Conservation (phyloP, 768 basidiomycete genomes). For the Trichaptum fuscoviolaceum region DNA sequence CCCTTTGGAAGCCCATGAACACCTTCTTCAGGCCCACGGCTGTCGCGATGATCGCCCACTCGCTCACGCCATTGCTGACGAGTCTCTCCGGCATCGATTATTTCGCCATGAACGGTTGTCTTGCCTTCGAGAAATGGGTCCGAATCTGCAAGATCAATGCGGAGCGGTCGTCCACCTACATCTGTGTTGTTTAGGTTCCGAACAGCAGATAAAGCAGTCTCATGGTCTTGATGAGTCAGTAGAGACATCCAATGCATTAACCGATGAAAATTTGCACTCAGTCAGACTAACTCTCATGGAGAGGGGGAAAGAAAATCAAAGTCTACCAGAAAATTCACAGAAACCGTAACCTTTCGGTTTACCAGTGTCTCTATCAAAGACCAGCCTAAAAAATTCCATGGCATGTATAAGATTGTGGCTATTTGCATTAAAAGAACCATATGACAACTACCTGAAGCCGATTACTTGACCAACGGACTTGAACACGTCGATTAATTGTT, state of each 20-base stretch:
- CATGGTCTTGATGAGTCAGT: conserved; percentile 61
- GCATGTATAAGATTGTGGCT: conserved; percentile 12
- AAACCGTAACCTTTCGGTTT: conserved; percentile 93
- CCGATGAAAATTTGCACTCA: conserved; percentile 4
- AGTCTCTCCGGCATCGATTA: conserved; percentile 64
- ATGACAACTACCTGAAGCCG: conserved; percentile 63
- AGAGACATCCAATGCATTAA: neutral
- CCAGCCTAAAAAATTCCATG: conserved; percentile 46
- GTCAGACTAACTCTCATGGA: conserved; percentile 30
- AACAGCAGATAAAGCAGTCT: conserved; percentile 92
- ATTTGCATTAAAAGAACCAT: neutral
- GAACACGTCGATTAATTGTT: conserved; percentile 83
- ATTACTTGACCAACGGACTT: conserved; percentile 84
- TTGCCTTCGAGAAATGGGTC: conserved; percentile 90
- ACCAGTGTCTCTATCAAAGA: conserved; percentile 89
- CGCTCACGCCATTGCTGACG: conserved; percentile 51
- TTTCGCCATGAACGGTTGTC: conserved; percentile 80
- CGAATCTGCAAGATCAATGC: conserved; percentile 92
- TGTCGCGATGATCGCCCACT: conserved; percentile 28
- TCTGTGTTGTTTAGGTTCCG: conserved; percentile 92
- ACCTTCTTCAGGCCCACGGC: conserved; percentile 14
- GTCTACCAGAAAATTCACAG: conserved; percentile 87
- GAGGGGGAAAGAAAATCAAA: conserved; percentile 26
- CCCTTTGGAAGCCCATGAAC: neutral
- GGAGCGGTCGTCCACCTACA: conserved; percentile 86